Base-by-base conservation (phyloP, 257 asterid species). In the Solanum neorickii region DNA sequence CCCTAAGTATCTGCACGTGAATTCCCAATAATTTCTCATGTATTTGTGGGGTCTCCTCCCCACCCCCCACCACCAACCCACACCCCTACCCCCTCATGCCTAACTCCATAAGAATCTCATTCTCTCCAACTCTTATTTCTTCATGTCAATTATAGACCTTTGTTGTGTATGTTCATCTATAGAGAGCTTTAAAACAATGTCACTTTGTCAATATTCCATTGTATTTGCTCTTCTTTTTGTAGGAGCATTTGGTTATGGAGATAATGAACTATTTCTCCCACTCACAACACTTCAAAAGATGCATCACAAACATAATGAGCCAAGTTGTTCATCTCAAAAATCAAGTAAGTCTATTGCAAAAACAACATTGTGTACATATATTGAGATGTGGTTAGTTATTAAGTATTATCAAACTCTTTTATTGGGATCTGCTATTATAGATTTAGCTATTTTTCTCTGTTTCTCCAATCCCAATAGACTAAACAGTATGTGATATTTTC, bases 1-100 rank as follows among this genome's bases (percentile, higher is more conserved):
- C 46, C 73, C 82, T 60, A 82, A 87, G 86, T 88, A 86, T 87
- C 46, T 92, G 92, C 98, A 95, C 97, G 97, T 96, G 99, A 96
- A 93, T 89, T 91, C 85, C 94, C 98, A 96, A 96, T 95, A 88
- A 96, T 96, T 96, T 95, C 91, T 93, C 98, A 96, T 95, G 98
- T 96, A 95, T 92, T 70, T 29, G 99, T 94, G 97, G 98, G 99
- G 87, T 84, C 83, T 90, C 11, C 95, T 69, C 20, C 76, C 76
- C 92, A 92, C 96, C 93, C 92, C 90, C 89, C 92, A 88, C 0
- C 5, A 86, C 90, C 88, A 10, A 18, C 62, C 65, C 62, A 18
- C 62, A 52, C 62, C 65, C 65, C 65, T 7, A 56, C 65, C 65
- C 65, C 90, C 31, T 68, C 93, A 87, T 88, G 91, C 98, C 92